Base-by-base conservation (phyloP, 108 stramenopile species). In the Aurantiochytrium sp. region DNA sequence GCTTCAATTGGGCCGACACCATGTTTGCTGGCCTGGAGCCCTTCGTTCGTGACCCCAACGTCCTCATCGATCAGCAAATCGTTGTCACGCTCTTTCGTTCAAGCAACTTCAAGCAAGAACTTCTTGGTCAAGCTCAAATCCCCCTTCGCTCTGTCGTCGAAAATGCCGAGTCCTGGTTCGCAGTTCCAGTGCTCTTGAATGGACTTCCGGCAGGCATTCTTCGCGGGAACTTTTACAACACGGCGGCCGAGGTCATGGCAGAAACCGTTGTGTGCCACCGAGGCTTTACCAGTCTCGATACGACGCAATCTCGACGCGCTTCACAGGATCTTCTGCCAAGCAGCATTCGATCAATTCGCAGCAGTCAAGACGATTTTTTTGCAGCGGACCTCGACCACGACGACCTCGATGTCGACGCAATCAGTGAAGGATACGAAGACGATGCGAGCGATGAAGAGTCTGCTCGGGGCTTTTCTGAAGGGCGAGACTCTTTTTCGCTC, bases 181-280 rank as follows among this genome's bases (percentile, higher is more conserved):
- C 51, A 12, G 76, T 83, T 6, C 76, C 5, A 8, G 76, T 83
- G 45, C 76, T 83, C 45, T 45, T 83, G 10, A 83, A 83, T 4
- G 76, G 76, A 6, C 76, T 83, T 83, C 76, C 76, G 45, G 76
- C 76, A 16, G 76, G 76, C 19, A 83, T 83, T 12, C 76, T 83
- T 47, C 76, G 76, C 16, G 76, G 76, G 10, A 53, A 83, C 25
- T 6, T 83, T 23, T 47, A 45, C 5, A 83, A 83, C 76, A 21
- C 76, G 6, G 23, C n/a, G 14, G 19, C 51, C 28, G 76, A 6
- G 1, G 49, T 16, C 25, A 47, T 83, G 51, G 51, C 42, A 69
- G 4, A 69, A 18, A 12, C 25, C 3, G 35, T 69, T n/a, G 72
- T n/a, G 29, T 18, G 29, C 72, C 16, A 23, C 16, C 72, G 72